These are phyloP conservation scores for Trametes punicea DNA, from an alignment of 768 basidiomycete species.

Conservation along the genomic window DNA sequence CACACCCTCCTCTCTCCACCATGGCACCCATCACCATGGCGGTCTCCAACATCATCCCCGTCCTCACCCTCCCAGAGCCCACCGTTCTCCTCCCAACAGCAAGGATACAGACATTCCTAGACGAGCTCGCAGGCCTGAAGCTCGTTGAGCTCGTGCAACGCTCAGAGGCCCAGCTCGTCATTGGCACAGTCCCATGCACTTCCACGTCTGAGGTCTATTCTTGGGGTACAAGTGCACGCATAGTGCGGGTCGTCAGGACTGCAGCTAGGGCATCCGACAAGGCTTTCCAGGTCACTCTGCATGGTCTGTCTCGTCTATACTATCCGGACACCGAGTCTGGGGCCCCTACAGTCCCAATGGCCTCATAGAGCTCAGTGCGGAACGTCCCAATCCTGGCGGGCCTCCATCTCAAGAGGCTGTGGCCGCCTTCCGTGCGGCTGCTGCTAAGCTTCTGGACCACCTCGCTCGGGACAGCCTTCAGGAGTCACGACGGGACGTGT, in stretches of 20 bases:
- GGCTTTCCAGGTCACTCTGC: constrained; percentile 67
- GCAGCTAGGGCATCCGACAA: constrained; percentile 51
- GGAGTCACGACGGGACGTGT: constrained; percentile 59
- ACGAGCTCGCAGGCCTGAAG: constrained; percentile 56
- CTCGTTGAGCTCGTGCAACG: constrained; percentile 67
- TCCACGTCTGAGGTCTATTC: constrained; percentile 37
- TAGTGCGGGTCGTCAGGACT: constrained; percentile 67
- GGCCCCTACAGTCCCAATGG: constrained; percentile 16
- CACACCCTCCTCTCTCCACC: not conserved
- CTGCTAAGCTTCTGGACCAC: constrained; percentile 63
- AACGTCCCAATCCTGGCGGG: constrained; percentile 35
- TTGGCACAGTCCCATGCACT: constrained; percentile 63
- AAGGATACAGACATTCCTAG: constrained; percentile 64
- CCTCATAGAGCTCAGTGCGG: constrained; percentile 26
- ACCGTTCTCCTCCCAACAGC: constrained; percentile 73
- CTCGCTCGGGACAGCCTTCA: constrained; percentile 44
- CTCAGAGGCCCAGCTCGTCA: constrained; percentile 63
- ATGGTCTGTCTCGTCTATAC: constrained; percentile 66
- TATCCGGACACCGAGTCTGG: constrained; percentile 51
- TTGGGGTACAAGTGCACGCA: constrained; percentile 69
- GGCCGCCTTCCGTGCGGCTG: constrained; percentile 66
- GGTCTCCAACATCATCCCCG: constrained; percentile 40
- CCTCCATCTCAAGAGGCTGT: constrained; percentile 53
- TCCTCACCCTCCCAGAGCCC: constrained; percentile 70
- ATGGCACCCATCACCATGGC: constrained; percentile 15